phyloP scores from a whole-genome alignment of 352 stramenopile species.

The Pythium oligandrum region DNA sequence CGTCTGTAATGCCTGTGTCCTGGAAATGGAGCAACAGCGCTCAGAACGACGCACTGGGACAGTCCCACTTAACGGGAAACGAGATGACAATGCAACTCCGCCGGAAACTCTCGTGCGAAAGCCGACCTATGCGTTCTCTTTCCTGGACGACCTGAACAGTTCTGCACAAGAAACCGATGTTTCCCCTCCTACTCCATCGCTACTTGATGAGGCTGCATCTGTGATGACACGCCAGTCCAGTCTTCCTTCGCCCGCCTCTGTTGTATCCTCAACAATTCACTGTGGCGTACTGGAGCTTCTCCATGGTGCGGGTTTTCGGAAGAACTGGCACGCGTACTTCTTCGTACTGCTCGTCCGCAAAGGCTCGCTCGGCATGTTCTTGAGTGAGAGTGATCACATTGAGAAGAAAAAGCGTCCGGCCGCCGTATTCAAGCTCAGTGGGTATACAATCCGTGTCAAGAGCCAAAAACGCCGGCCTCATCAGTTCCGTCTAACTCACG shows the following conservation, averaged over 20 bases:
- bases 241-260: constrained; percentile 4
- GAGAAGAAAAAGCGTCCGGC: constrained; percentile 37
- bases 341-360: constrained; percentile 73
- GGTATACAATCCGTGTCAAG: constrained; percentile 60
- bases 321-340: constrained; percentile 58
- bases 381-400: constrained; percentile 33
- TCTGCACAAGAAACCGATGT: too few relatives aligned
- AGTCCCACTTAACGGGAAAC: too few relatives aligned
- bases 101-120: too few relatives aligned
- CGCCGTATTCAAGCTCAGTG: constrained; percentile 65
- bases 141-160: too few relatives aligned
- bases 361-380: constrained; percentile 67
- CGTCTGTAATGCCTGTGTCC: constrained; percentile 42
- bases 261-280: constrained; percentile 34
- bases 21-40: constrained; percentile 18
- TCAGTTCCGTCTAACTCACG: constrained; percentile 54
- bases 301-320: constrained; percentile 52
- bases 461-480: constrained; percentile 61
- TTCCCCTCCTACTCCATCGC: too few relatives aligned
- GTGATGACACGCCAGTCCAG: too few relatives aligned
- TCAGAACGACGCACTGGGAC: too few relatives aligned
- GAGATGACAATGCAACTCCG: too few relatives aligned
- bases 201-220: too few relatives aligned
- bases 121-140: too few relatives aligned
- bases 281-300: constrained; percentile 43